Percentiles rank a stretch among this genome's conserved stretches.
Evolutionary conservation across 805 yeast genomes (phyloP).

Genomic region (Priceomyces medius): DNA sequence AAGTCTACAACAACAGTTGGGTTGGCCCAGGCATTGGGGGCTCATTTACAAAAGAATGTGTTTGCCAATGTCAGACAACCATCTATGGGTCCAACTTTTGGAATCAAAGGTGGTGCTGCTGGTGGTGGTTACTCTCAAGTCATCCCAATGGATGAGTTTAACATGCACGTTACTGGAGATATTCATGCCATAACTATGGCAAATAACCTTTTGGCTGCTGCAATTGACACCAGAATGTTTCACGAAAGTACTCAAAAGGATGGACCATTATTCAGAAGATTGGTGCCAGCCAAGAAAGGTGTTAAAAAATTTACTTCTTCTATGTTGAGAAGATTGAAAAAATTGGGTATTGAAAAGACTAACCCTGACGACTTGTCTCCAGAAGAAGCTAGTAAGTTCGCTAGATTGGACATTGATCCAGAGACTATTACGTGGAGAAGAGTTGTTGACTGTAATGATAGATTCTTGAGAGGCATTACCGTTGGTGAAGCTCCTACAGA

Average conservation of each 20-base stretch:
- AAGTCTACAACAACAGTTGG: constrained; percentile 84
- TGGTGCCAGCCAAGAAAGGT: constrained; percentile 76
- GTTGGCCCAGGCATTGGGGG: constrained; percentile 76
- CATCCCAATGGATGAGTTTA: constrained; percentile 86
- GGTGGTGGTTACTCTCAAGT: constrained; percentile 90
- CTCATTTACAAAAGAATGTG: constrained; percentile 65
- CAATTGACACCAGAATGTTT: constrained; percentile 82
- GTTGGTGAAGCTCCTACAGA: constrained; percentile 82
- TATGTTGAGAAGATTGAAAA: constrained; percentile 64
- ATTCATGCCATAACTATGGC: constrained; percentile 85
- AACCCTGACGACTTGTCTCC: constrained; percentile 70
- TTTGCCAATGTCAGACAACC: constrained; percentile 86
- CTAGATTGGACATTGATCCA: constrained; percentile 73
- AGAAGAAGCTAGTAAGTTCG: constrained; percentile 65
- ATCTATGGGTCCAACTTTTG: constrained; percentile 86
- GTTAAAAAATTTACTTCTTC: constrained; percentile 63
- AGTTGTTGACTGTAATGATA: constrained; percentile 82
- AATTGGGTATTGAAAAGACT: constrained; percentile 67
- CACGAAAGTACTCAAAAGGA: constrained; percentile 77
- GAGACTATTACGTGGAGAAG: constrained; percentile 79
- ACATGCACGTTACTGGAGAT: constrained; percentile 84
- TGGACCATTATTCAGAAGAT: constrained; percentile 68
- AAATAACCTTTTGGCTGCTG: constrained; percentile 78
- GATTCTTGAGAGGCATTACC: constrained; percentile 75
- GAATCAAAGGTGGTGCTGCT: constrained; percentile 89